Evolutionary conservation across 2,329 filamentous ascomycete species (phyloP), one percentile per base, ranked within the genome.

Genomic region (Neocatenulostroma microsporum): DNA sequence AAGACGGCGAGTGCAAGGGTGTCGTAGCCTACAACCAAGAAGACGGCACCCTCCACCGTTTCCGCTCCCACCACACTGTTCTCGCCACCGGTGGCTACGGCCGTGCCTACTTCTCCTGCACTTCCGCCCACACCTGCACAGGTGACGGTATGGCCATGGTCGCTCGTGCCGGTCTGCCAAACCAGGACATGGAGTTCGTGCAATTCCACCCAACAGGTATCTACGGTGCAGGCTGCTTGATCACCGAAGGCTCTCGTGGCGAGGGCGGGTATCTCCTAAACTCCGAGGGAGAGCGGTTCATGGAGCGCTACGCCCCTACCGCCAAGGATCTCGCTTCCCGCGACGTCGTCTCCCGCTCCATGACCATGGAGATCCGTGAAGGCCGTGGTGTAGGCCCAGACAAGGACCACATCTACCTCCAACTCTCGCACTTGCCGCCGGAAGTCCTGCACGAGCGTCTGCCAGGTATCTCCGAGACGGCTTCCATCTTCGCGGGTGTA

Each of bases 61-160:
- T 98, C 81, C 79, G 88, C 53, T 84, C 89, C 38, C 86, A 94
- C 72, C 84, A 96, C 76, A 98, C 91, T 24, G 89, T 98, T 47
- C 69, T 98, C 54, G 91, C 91, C 44, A 98, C 91, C 41, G 91
- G 91, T 67, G 91, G 91, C 51, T 98, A 96, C 68, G 91, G 91
- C 51, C 87, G 91, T 68, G 83, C 91, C 51, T 98, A 95, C 77
- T 96, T 96, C 77, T 87, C 80, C 64, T 96, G 89, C 69, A 98
- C 91, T 36, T 95, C 88, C 34, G 91, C 91, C 30, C 91, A 98
- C 70, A 96, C 91, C 48, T 95, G 89, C 68, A 98, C 91, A 46
- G 91, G 91, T 76, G 91, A 98, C 62, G 91, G 91, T 63, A 95
- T 94, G 85, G 91, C 91, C 52, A 96, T 98, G 91, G 89, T 96